Conservation (phyloP, 2,329 filamentous ascomycete species). For the Alternaria brassicae region DNA sequence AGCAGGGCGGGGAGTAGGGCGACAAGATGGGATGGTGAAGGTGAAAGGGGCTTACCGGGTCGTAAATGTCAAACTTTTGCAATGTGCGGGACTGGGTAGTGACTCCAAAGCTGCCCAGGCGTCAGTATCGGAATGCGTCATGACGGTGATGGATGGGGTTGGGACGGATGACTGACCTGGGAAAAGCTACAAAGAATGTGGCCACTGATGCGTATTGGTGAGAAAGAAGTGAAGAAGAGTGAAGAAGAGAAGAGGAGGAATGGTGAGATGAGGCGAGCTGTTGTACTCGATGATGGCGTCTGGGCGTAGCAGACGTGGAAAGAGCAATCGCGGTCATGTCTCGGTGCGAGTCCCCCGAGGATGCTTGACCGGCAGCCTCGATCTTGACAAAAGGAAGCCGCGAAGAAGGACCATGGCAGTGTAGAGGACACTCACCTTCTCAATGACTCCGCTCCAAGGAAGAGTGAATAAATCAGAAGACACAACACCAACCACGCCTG, state of each 20-base stretch:
- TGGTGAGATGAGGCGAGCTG: constrained; percentile 23
- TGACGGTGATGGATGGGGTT: constrained; percentile 5
- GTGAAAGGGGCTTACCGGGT: constrained; percentile 42
- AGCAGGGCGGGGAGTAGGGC: constrained; percentile 16
- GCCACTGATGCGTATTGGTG: constrained; percentile 53
- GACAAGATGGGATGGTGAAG: constrained; percentile 14
- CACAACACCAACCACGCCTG: constrained; percentile 15
- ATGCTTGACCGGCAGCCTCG: constrained; percentile 27
- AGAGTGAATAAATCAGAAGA: constrained; percentile 22
- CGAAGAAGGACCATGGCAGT: constrained; percentile 13
- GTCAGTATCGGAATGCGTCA: constrained; percentile 24
- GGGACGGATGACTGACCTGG: constrained; percentile 40
- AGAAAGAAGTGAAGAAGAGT: constrained; percentile 50
- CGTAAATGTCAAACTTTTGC: constrained; percentile 52
- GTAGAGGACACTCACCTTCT: constrained; percentile 33
- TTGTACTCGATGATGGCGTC: constrained; percentile 30
- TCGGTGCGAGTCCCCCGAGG: constrained; percentile 9
- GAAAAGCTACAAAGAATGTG: constrained; percentile 56
- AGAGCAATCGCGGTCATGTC: constrained; percentile 31
- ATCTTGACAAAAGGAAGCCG: constrained; percentile 27
- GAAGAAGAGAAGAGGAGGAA: constrained; percentile 25
- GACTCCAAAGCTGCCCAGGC: constrained; percentile 49
- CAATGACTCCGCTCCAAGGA: constrained; percentile 15
- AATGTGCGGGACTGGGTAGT: constrained; percentile 50
- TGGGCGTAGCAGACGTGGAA: constrained; percentile 35